Evolutionary conservation across 805 yeast species (phyloP).

Genomic region (Kurtzmaniella fragi): DNA sequence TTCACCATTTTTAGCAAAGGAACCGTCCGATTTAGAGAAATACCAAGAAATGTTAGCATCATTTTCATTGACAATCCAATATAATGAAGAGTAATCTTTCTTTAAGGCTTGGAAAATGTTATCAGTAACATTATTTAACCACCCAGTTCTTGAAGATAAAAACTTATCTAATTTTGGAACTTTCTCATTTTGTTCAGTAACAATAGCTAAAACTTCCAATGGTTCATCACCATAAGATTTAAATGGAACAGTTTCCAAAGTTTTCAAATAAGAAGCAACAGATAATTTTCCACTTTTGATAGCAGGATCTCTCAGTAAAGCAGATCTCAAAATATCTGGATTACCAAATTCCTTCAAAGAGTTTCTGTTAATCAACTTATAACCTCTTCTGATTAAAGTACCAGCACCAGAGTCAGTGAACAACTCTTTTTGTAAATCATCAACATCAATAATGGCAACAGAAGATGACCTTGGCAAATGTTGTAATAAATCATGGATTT

Average conservation of each 20-base stretch:
- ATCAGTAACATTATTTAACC: conserved; percentile 97
- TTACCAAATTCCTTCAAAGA: conserved; percentile 64
- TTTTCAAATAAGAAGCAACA: conserved; percentile 76
- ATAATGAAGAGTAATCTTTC: conserved; percentile 67
- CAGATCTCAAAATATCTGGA: conserved; percentile 73
- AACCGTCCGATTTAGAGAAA: conserved; percentile 90
- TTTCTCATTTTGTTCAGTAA: conserved; percentile 43
- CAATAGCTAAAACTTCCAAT: conserved; percentile 87
- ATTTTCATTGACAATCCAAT: conserved; percentile 88
- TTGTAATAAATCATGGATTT: conserved; percentile 89
- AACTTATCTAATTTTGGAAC: conserved; percentile 80
- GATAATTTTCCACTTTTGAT: conserved; percentile 64
- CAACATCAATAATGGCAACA: conserved; percentile 93
- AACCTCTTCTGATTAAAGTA: conserved; percentile 95
- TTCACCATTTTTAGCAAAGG: conserved; percentile 83
- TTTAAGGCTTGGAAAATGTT: conserved; percentile 81
- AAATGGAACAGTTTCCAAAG: conserved; percentile 57
- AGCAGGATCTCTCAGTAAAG: conserved; percentile 72
- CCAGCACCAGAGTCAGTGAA: conserved; percentile 99
- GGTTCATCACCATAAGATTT: conserved; percentile 94
- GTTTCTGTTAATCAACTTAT: conserved; percentile 71
- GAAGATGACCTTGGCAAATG: conserved; percentile 95
- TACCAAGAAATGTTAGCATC: conserved; percentile 90
- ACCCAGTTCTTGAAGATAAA: conserved; percentile 81
- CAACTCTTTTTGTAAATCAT: conserved; percentile 92